A percentile compares a stretch with the other conserved stretches of the same genome.
Evolutionary conservation across 2,329 filamentous ascomycete species (phyloP).

Genomic region (Fusarium algeriense): DNA sequence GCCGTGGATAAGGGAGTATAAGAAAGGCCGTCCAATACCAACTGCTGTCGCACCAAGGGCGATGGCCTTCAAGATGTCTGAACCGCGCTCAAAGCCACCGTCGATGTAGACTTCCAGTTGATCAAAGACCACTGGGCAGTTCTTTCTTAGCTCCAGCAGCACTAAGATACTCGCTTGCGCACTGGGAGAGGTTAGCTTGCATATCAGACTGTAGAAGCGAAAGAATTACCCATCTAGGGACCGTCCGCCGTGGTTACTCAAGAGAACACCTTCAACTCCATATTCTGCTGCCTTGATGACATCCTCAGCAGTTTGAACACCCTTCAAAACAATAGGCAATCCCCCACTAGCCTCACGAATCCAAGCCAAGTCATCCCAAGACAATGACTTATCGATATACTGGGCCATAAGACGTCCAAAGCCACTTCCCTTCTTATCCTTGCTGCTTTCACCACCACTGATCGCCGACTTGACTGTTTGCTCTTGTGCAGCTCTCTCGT

Average conservation of each 20-base stretch:
- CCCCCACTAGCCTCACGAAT: conserved; percentile 57
- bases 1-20: conserved; percentile 66
- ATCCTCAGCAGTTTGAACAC: conserved; percentile 67
- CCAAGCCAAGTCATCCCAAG: conserved; percentile 67
- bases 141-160: conserved; percentile 62
- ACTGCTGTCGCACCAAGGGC: conserved; percentile 66
- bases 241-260: conserved; percentile 71
- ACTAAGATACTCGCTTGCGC: conserved; percentile 64
- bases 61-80: conserved; percentile 66
- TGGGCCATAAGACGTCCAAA: conserved; percentile 64
- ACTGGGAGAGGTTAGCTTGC: too few relatives aligned
- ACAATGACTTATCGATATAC: conserved; percentile 64
- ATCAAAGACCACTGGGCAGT: conserved; percentile 62
- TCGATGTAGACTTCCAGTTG: conserved; percentile 66
- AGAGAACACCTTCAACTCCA: conserved; percentile 65
- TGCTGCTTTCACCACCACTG: conserved; percentile 57
- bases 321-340: conserved; percentile 67
- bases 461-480: conserved; percentile 55
- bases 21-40: conserved; percentile 64
- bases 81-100: conserved; percentile 65
- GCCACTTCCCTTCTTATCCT: conserved; percentile 67
- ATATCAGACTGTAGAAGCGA: too few relatives aligned
- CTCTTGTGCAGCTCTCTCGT: conserved; percentile 64
- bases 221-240: conserved; percentile 66
- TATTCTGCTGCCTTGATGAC: conserved; percentile 61